Evolutionary conservation across 2,329 filamentous ascomycete genomes (phyloP), one percentile per base, ranked within the genome.

Genomic region (Canariomyces notabilis): DNA sequence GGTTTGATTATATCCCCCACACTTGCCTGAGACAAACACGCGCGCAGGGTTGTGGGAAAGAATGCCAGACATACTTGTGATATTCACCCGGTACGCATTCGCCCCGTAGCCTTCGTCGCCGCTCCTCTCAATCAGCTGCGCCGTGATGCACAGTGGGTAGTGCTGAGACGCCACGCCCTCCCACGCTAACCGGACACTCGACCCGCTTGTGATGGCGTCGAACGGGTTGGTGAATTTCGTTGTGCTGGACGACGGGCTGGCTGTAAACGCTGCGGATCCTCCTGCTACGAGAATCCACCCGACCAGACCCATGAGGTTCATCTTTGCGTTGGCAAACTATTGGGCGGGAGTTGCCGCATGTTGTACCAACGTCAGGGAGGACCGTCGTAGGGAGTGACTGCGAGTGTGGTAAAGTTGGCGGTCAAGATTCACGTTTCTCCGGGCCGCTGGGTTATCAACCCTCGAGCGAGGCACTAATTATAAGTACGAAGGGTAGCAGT

Each of bases 211-310:
- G 35, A 61, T 37, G 32, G 46, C 44, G 22, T 46, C 47, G 39
- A 61, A 62, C 5, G 56, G 52, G 43, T 53, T 61, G n/a, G 53
- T 57, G 39, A 61, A 61, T 1, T 48, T 51, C 16, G 56, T 55
- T 11, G 26, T 37, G 26, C 26, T 29, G 26, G 9, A 29, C 9
- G 33, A 15, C 31, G 5, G 21, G 18, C 34, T 19, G 34, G 21
- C 16, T 7, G 26, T n/a, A n/a, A n/a, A n/a, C n/a, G n/a, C n/a
- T n/a, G n/a, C n/a, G n/a, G n/a, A n/a, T n/a, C n/a, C n/a, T n/a
- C n/a, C 31, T 21, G 38, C 31, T 18, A 26, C 21, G 3, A 48
- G 12, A 11, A 42, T 22, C 34, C 48, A 6, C 3, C 39, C 36
- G 11, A 45, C 39, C 37, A 53, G 14, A 18, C 23, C 15, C 5